phyloP scores from a whole-genome alignment of 1,284 basidiomycete species.

The Singerocomus inundabilis region DNA sequence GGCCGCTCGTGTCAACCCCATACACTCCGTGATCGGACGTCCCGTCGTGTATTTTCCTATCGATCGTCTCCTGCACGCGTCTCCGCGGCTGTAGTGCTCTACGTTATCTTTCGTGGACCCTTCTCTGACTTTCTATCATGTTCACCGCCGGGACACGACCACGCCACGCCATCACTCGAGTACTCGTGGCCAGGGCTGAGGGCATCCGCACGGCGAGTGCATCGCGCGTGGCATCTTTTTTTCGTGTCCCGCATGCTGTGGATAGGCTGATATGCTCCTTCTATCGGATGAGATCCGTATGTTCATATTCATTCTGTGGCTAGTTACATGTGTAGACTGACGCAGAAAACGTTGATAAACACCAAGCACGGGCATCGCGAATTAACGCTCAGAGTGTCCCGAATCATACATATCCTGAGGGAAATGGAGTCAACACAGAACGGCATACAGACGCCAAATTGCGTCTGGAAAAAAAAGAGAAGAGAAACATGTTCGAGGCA shows the following conservation, averaged over 20 bases:
- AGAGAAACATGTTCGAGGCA: not conserved
- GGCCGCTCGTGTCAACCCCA: too few relatives aligned
- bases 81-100: not conserved
- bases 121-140: constrained; percentile 7
- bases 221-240: not conserved
- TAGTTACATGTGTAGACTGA: not conserved
- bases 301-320: constrained; percentile 1
- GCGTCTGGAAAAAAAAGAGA: not conserved
- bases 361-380: not conserved
- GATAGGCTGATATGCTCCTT: constrained; percentile 7
- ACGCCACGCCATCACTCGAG: not conserved
- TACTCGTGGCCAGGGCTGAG: too few relatives aligned
- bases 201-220: too few relatives aligned
- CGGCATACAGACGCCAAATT: constrained; percentile 1
- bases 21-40: not conserved
- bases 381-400: constrained; percentile 7
- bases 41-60: not conserved
- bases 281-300: constrained; percentile 7
- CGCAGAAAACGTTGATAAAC: not conserved
- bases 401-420: constrained; percentile 13
- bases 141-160: constrained; percentile 10
- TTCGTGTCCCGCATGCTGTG: not conserved
- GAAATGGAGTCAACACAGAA: not conserved
- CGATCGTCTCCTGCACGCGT: not conserved
- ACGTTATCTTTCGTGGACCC: constrained; percentile 2